Base-by-base conservation (phyloP, 202 grass and related monocot genomes). In the Bolboschoenoplectus hybrid region DNA sequence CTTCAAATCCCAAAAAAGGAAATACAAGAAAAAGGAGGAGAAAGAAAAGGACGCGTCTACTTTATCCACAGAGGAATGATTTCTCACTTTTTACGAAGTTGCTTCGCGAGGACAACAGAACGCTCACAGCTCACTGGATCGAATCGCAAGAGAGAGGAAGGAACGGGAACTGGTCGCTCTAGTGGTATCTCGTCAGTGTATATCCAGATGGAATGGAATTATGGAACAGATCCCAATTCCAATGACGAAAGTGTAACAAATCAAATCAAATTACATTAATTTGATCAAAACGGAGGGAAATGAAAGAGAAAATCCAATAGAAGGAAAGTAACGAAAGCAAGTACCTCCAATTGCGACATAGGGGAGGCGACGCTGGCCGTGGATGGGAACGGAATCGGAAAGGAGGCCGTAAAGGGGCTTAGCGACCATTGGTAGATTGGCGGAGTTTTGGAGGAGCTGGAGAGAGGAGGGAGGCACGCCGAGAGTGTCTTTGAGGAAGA, bases 401-500 rank as follows among this genome's bases (percentile, higher is more conserved):
- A 98, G 88, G 86, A 98, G 83, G 73, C 93, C 93, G 63, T 91
- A 78, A 73, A 97, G 91, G 70, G 93, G 95, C 91, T 98, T 98
- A 84, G 90, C 89, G 56, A 98, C 95, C 93, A 98, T 98, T 75
- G 95, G 95, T n/a, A 98, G 81, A 77, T 91, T 98, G 75, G 93
- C 90, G 4, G 93, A 98, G 56, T 87, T 92, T 86, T 95, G 95
- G 66, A 98, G 95, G 88, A 98, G 93, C 90, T 98, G 95, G 68
- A 98, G 87, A n/a, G 91, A 89, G 13, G 93, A 92, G 10, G 93
- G 61, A 47, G 85, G 86, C 83, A 98, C 91, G 67, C 87, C 91
- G 87, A 98, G 92, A 67, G 89, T 91, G 87, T 98, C 93, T 80
- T 95, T 95, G 77, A 98, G 93, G 87, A 95, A 98, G 91, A 95